Conservation (phyloP, 23 red algal genomes). For the Gracilaria domingensis region DNA sequence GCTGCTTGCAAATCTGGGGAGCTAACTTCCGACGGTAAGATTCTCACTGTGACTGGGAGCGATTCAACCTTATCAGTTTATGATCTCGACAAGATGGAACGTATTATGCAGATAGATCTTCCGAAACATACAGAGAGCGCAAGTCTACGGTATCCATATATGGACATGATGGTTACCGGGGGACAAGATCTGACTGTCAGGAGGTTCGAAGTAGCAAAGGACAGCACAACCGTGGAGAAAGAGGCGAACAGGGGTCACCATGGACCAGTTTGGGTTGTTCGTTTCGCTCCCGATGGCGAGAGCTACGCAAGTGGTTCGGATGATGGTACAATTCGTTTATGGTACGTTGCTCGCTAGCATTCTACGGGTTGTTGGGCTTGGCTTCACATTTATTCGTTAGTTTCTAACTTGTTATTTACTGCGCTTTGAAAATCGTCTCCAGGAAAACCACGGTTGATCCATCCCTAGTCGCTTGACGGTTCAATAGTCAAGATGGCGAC, state of each 20-base stretch:
- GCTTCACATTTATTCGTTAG: neutral
- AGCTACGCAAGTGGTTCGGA: constrained; percentile 86
- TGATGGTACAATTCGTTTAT: constrained; percentile 94
- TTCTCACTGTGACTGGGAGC: constrained; percentile 62
- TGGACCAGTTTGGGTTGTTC: constrained; percentile 89
- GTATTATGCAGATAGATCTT: constrained; percentile 55
- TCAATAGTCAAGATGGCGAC: neutral
- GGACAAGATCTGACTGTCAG: constrained; percentile 81
- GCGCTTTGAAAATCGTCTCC: neutral
- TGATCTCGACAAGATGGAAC: constrained; percentile 74
- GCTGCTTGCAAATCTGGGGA: constrained; percentile 71
- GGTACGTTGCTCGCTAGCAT: constrained; percentile 52
- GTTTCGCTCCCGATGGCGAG: constrained; percentile 83
- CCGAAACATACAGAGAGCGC: constrained; percentile 75
- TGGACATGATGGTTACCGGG: constrained; percentile 70
- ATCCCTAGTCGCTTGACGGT: constrained; percentile 59
- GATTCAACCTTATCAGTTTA: constrained; percentile 75
- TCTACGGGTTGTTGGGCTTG: neutral
- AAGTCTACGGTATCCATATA: constrained; percentile 67
- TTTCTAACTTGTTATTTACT: constrained; percentile 9
- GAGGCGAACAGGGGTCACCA: constrained; percentile 87
- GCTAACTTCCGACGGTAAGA: constrained; percentile 70
- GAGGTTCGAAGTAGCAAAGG: constrained; percentile 61
- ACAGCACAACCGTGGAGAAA: constrained; percentile 33
- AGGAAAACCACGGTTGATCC: constrained; percentile 77